Evolutionary conservation across 1,284 basidiomycete genomes (phyloP), one percentile per base, ranked within the genome.

Genomic region (Ceratobasidium theobromae): DNA sequence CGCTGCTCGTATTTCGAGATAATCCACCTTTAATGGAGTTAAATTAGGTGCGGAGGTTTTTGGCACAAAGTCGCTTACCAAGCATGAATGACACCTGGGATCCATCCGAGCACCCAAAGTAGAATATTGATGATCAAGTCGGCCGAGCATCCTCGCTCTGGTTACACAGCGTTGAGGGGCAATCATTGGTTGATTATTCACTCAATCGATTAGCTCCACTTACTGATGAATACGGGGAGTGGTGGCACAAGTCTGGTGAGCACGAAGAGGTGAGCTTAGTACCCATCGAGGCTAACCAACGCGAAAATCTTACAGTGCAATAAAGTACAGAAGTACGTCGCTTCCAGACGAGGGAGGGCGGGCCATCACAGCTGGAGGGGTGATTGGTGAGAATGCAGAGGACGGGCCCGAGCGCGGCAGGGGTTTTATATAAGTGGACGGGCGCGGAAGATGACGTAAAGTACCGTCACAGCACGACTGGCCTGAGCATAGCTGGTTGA

Each of bases 41-140:
- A 28, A 35, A 12, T 33, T 4, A 25, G 18, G 14, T 25, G n/a
- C n/a, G 27, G 12, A 52, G 16, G 16, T 12, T 18, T 23, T n/a
- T 11, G 32, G 3, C 33, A 49, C 46, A 21, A 3, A 25, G 16
- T 25, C 25, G 28, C 48, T 62, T 18, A 51, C 46, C 57, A 62
- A 8, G 46, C 45, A 25, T 51, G 57, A 27, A 51, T 51, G 18
- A 62, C 57, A 16, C 65, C 65, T 18, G 53, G 65, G 53, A 66
- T 57, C 65, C 65, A 66, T 30, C 65, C 53, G 41, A 66, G 25
- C 6, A 57, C 33, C 65, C 53, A 66, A 35, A 66, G 53, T 16
- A 66, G 30, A 25, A 57, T 51, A 35, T 66, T 57, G 35, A 66
- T 54, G 6, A 41, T 28, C 3, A 57, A 8, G n/a, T 66, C 65